phyloP scores from a whole-genome alignment of 805 yeast species.

The Barnettozyma sucrosica region DNA sequence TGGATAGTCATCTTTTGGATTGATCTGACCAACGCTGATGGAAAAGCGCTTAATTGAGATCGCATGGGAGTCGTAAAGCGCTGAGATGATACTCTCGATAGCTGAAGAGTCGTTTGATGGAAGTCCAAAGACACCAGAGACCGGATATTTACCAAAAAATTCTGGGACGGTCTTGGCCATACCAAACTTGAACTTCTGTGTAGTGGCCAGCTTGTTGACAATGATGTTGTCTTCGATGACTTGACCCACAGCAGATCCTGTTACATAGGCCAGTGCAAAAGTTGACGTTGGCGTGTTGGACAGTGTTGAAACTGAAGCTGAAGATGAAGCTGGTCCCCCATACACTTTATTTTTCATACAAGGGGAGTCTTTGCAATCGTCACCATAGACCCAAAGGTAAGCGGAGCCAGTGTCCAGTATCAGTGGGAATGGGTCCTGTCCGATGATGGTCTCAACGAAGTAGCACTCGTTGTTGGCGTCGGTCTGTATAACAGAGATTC shows the following conservation, averaged over 20 bases:
- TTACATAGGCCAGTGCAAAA: conserved; percentile 47
- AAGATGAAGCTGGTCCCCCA: conserved; percentile 12
- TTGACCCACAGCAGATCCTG: conserved; percentile 48
- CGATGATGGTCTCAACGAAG: conserved; percentile 35
- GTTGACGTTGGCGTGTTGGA: conserved; percentile 22
- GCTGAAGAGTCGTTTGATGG: conserved; percentile 38
- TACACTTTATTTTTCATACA: conserved; percentile 34
- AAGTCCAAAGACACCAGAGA: conserved; percentile 58
- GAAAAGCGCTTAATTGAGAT: conserved; percentile 38
- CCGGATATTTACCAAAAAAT: conserved; percentile 44
- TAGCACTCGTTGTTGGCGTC: conserved; percentile 31
- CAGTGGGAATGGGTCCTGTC: conserved; percentile 40
- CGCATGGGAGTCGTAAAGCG: conserved; percentile 29
- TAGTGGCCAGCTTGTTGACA: conserved; percentile 28
- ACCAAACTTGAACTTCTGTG: conserved; percentile 44
- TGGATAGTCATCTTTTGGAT: conserved; percentile 19
- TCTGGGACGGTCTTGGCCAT: conserved; percentile 47
- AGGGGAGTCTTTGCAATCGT: conserved; percentile 39
- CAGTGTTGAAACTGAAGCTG: conserved; percentile 6
- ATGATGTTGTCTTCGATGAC: conserved; percentile 34
- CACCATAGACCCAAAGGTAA: conserved; percentile 56
- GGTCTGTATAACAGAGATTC: conserved; percentile 24
- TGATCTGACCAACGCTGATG: conserved; percentile 35
- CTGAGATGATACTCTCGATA: conserved; percentile 37
- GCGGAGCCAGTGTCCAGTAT: conserved; percentile 64